Evolutionary conservation across 2,329 filamentous ascomycete genomes (phyloP).

Genomic region (Neofusicoccum parvum): DNA sequence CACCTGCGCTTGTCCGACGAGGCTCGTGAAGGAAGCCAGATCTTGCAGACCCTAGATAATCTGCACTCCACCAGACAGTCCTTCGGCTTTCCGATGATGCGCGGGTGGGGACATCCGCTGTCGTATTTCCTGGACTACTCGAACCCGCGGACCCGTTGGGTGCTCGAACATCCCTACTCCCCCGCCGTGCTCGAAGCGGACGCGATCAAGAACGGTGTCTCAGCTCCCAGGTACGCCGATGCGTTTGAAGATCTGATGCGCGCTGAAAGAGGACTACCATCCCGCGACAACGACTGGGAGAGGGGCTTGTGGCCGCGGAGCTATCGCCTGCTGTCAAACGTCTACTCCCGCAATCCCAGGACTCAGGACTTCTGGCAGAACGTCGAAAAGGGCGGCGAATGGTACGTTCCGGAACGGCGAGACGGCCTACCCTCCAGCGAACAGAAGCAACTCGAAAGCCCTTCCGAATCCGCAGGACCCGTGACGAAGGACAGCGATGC

Average conservation of each 20-base stretch:
- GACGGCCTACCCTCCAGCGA: not conserved
- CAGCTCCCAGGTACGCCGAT: slow-evolving; percentile 49
- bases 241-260: slow-evolving; percentile 63
- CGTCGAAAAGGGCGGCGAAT: slow-evolving; percentile 8
- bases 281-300: slow-evolving; percentile 25
- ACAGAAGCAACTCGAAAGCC: not conserved
- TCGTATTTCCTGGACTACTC: slow-evolving; percentile 14
- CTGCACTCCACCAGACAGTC: not conserved
- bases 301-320: slow-evolving; percentile 46
- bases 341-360: slow-evolving; percentile 17
- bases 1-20: slow-evolving; percentile 4
- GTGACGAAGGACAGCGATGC: not conserved
- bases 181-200: slow-evolving; percentile 57
- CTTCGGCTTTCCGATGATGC: not conserved
- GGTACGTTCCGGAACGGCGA: slow-evolving; percentile 5
- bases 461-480: not conserved
- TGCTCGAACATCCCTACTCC: slow-evolving; percentile 47
- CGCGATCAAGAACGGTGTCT: slow-evolving; percentile 41
- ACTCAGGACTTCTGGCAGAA: slow-evolving; percentile 30
- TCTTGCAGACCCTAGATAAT: not conserved
- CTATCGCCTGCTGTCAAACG: slow-evolving; percentile 10
- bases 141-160: slow-evolving; percentile 12
- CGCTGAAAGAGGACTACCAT: slow-evolving; percentile 31
- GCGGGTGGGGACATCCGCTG: not conserved
- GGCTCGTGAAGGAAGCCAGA: slow-evolving; percentile 1